Evolutionary conservation across 2,329 filamentous ascomycete genomes (phyloP).

Genomic region (Ceratocystiopsis brevicomis): DNA sequence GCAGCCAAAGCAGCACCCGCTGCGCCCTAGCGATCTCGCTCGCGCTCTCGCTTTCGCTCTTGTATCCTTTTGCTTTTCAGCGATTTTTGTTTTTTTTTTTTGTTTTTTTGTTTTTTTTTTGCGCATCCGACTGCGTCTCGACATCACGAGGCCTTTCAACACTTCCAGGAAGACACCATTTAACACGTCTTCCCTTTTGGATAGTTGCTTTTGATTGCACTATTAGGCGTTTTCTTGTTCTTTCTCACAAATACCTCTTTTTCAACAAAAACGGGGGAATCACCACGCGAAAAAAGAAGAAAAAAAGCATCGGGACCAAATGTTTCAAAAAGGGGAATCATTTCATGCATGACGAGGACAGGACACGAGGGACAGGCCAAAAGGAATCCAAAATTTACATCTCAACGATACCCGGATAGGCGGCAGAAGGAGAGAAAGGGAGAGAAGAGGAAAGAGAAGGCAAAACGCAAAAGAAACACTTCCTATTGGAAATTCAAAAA

Average conservation of each 20-base stretch:
- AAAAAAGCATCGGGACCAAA: slow-evolving; percentile 4
- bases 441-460: not conserved
- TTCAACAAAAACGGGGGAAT: slow-evolving; percentile 11
- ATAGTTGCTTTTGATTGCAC: not conserved
- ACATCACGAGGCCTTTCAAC: too few relatives aligned
- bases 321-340: not conserved
- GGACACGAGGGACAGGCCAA: slow-evolving; percentile 3
- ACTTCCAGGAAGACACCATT: too few relatives aligned
- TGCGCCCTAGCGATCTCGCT: too few relatives aligned
- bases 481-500: too few relatives aligned
- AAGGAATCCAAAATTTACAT: slow-evolving; percentile 12
- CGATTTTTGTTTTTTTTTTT: not conserved
- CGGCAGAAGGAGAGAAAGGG: slow-evolving; percentile 2
- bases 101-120: not conserved
- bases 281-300: not conserved
- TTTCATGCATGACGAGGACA: slow-evolving; percentile 4
- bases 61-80: not conserved
- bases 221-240: too few relatives aligned
- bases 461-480: not conserved
- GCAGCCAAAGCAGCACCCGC: slow-evolving; percentile 1
- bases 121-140: too few relatives aligned
- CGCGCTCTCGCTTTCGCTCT: not conserved
- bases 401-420: slow-evolving; percentile 20
- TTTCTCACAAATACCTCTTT: slow-evolving; percentile 2
- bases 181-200: too few relatives aligned